Percentiles rank a stretch among this genome's conserved stretches.
Conservation (phyloP, 2,329 filamentous ascomycete genomes). For the Hortaea sp. region DNA sequence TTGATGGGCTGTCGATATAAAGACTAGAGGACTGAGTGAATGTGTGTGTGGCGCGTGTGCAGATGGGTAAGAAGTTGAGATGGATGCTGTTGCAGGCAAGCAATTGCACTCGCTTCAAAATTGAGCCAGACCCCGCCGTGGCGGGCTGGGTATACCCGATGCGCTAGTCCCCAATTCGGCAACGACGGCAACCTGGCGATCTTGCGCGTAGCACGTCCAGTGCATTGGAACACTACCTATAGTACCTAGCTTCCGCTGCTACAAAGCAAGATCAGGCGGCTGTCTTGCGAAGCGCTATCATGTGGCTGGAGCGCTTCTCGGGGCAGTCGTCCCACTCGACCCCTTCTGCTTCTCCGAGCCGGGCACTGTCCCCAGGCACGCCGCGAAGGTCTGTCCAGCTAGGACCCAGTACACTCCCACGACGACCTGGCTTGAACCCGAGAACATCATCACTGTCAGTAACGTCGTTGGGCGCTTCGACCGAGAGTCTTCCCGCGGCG, state of each 20-base stretch:
- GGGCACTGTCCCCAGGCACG: conserved; percentile 58
- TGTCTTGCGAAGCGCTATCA: conserved; percentile 7
- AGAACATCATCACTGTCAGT: conserved; percentile 71
- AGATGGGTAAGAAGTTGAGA: too few relatives aligned
- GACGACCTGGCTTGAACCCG: conserved; percentile 57
- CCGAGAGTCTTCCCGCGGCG: conserved; percentile 59
- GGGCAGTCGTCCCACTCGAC: conserved; percentile 61
- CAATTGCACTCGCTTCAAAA: too few relatives aligned
- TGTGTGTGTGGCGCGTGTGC: too few relatives aligned
- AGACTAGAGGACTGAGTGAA: too few relatives aligned
- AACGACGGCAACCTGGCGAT: neutral
- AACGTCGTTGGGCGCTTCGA: conserved; percentile 63
- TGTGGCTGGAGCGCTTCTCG: conserved; percentile 62
- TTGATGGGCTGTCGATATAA: neutral
- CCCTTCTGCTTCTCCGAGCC: conserved; percentile 51
- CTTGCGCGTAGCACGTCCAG: too few relatives aligned
- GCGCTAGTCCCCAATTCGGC: neutral
- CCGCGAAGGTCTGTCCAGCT: conserved; percentile 58
- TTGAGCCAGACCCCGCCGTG: too few relatives aligned
- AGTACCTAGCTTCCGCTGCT: too few relatives aligned
- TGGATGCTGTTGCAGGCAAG: too few relatives aligned
- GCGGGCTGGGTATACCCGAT: neutral
- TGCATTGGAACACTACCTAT: too few relatives aligned
- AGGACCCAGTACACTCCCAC: conserved; percentile 57
- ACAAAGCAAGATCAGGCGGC: neutral